Conservation (phyloP, 768 basidiomycete species). For the Tylopilus intermedius region DNA sequence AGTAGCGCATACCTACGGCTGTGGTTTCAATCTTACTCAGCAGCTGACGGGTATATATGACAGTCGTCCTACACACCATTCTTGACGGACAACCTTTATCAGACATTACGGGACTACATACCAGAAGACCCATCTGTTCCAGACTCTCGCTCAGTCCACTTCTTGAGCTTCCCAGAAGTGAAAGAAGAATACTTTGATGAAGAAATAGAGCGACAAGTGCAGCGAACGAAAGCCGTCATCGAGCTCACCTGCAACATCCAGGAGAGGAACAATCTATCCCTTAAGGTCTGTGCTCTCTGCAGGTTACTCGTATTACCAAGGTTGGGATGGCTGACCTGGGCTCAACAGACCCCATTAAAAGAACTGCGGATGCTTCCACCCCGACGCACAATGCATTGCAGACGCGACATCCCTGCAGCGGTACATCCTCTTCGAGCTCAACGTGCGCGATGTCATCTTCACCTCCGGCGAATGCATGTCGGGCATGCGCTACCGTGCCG, state of each 20-base stretch:
- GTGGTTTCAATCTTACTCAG: background rate
- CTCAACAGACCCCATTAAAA: slow-evolving; percentile 75
- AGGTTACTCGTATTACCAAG: background rate
- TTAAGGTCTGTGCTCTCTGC: slow-evolving; percentile 59
- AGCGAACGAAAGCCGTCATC: slow-evolving; percentile 92
- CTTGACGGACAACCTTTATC: slow-evolving; percentile 95
- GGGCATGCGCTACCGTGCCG: slow-evolving; percentile 85
- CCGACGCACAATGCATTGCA: slow-evolving; percentile 73
- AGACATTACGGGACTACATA: slow-evolving; percentile 80
- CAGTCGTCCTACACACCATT: slow-evolving; percentile 98
- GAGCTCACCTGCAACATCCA: slow-evolving; percentile 86
- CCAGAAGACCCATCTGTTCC: slow-evolving; percentile 64
- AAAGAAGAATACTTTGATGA: slow-evolving; percentile 94
- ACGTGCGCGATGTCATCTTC: slow-evolving; percentile 86
- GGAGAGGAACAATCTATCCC: slow-evolving; percentile 77
- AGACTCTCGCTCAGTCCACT: slow-evolving; percentile 92
- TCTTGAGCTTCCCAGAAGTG: slow-evolving; percentile 87
- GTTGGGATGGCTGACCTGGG: slow-evolving; percentile 1
- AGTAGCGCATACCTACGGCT: slow-evolving; percentile 17
- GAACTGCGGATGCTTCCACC: slow-evolving; percentile 93
- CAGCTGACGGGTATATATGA: background rate
- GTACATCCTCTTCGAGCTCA: slow-evolving; percentile 93
- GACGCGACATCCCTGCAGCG: slow-evolving; percentile 80
- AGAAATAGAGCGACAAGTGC: slow-evolving; percentile 89
- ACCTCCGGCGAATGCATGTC: slow-evolving; percentile 82